phyloP scores from a whole-genome alignment of 345 rosid genomes.

The Melastoma malabathricum region DNA sequence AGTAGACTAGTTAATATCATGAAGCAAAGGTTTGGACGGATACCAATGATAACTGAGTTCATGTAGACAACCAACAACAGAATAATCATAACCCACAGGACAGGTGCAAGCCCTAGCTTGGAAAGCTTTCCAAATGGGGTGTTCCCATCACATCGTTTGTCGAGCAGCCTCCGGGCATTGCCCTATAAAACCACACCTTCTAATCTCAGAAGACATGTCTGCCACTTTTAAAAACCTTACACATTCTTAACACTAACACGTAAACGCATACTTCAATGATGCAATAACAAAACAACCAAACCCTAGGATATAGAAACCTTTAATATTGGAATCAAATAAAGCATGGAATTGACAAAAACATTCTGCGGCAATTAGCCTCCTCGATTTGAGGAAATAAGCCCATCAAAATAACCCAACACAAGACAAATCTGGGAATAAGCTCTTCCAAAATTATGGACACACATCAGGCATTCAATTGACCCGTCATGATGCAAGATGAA shows the following conservation, averaged over 20 bases:
- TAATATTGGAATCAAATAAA: background rate
- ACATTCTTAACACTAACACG: background rate
- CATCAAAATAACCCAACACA: no score
- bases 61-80: slow-evolving; percentile 51
- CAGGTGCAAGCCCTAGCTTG: slow-evolving; percentile 83
- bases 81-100: slow-evolving; percentile 57
- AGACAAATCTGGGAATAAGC: no score
- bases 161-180: slow-evolving; percentile 83
- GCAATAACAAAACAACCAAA: background rate
- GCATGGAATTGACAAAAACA: no score
- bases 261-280: background rate
- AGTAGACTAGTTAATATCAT: slow-evolving; percentile 4
- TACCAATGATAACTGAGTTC: slow-evolving; percentile 70
- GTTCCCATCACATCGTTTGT: slow-evolving; percentile 64
- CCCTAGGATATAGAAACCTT: background rate
- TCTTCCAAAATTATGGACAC: no score
- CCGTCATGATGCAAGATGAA: no score
- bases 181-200: slow-evolving; percentile 43
- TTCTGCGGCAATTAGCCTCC: no score
- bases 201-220: slow-evolving; percentile 2
- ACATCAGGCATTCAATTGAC: no score
- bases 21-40: slow-evolving; percentile 11
- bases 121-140: slow-evolving; percentile 59
- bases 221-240: background rate
- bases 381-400: no score